These are phyloP conservation scores for Penicillium ochrochloron DNA, from an alignment of 495 filamentous ascomycete species.

Conservation along the genomic window DNA sequence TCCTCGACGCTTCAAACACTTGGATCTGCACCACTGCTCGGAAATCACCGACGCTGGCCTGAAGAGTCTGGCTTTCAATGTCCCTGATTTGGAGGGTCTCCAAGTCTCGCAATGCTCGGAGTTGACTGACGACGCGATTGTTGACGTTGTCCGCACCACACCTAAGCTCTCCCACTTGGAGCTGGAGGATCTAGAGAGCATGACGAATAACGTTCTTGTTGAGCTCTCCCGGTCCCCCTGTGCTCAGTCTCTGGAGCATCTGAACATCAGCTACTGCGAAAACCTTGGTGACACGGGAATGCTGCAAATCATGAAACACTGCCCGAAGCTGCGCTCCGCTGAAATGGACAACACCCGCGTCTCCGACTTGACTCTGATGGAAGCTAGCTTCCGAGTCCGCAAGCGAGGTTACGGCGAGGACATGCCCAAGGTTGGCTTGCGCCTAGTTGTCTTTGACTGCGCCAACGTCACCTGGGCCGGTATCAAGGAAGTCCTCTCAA, in stretches of 20 bases:
- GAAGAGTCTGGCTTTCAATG: conserved; percentile 66
- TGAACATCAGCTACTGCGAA: conserved; percentile 90
- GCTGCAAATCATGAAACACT: conserved; percentile 78
- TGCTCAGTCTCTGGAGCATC: conserved; percentile 69
- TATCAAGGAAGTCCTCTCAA: conserved; percentile 79
- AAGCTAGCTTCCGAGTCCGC: conserved; percentile 78
- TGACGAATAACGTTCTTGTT: conserved; percentile 75
- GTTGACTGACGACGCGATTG: conserved; percentile 75
- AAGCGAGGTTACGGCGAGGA: conserved; percentile 61
- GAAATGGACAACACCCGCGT: conserved; percentile 95
- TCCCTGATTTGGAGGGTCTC: conserved; percentile 81
- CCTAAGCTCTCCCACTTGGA: conserved; percentile 85
- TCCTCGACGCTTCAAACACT: conserved; percentile 77
- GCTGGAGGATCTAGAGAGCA: conserved; percentile 77
- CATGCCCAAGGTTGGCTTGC: conserved; percentile 65
- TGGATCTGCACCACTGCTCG: conserved; percentile 81
- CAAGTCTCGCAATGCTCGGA: conserved; percentile 73
- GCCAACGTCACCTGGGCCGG: conserved; percentile 91
- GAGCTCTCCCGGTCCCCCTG: conserved; percentile 78
- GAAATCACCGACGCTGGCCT: conserved; percentile 73
- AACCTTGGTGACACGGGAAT: conserved; percentile 82
- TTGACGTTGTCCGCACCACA: conserved; percentile 71
- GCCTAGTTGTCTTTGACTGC: conserved; percentile 89
- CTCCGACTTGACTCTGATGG: conserved; percentile 83
- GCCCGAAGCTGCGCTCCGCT: conserved; percentile 67